Percentiles rank a stretch among this genome's conserved stretches.
Conservation (phyloP, 208 protist species). For the Novymonas esmeraldas region DNA sequence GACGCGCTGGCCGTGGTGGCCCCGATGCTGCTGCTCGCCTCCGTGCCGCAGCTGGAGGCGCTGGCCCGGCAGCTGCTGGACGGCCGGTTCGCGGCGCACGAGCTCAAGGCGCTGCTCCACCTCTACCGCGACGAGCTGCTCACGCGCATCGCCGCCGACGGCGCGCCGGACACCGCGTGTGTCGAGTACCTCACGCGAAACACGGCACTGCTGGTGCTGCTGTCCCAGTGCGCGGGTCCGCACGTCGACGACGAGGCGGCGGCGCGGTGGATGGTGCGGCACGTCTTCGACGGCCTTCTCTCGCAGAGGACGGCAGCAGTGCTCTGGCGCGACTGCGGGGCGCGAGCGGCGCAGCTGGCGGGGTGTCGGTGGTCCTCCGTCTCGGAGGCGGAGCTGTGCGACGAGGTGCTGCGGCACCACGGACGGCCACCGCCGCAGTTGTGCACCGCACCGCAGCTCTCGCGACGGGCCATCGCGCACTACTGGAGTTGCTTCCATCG, state of each 20-base stretch:
- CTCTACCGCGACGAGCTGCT: conserved; percentile 38
- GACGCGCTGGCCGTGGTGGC: conserved; percentile 48
- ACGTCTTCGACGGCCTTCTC: conserved; percentile 53
- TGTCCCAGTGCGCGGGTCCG: conserved; percentile 13
- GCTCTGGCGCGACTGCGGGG: conserved; percentile 40
- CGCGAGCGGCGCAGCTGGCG: conserved; percentile 28
- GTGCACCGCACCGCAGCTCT: conserved; percentile 47
- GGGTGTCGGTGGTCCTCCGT: conserved; percentile 51
- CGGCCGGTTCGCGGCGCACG: conserved; percentile 42
- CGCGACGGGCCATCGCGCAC: conserved; percentile 39
- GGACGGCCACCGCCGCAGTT: conserved; percentile 43
- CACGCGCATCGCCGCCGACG: conserved; percentile 11
- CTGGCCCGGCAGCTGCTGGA: conserved; percentile 40
- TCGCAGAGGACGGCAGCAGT: conserved; percentile 20
- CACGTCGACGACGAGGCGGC: conserved; percentile 1
- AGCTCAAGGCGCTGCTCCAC: conserved; percentile 56
- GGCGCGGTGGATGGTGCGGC: conserved; percentile 18
- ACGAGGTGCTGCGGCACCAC: conserved; percentile 25
- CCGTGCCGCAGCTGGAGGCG: conserved; percentile 49
- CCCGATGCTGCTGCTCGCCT: conserved; percentile 47
- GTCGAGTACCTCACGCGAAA: conserved; percentile 40
- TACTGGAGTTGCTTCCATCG: conserved; percentile 74
- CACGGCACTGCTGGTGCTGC: conserved; percentile 34
- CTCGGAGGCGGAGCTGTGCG: conserved; percentile 64
- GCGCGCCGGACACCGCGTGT: conserved; percentile 27